Conservation (phyloP, 2,329 filamentous ascomycete species). For the Chaetothyriales sp. region DNA sequence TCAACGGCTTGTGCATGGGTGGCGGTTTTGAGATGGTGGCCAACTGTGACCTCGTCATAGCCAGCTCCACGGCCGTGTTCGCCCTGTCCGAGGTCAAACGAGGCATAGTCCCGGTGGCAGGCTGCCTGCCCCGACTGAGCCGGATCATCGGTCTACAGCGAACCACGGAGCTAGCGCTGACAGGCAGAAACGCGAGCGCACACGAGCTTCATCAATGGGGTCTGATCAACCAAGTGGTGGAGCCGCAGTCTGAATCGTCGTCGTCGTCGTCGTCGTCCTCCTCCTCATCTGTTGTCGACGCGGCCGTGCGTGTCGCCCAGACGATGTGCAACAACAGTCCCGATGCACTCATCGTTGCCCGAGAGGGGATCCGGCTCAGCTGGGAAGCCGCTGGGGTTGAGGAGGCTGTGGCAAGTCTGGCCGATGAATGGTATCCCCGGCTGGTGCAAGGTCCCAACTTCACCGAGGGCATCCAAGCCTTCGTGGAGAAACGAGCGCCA, state of each 20-base stretch:
- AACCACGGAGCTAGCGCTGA: slow-evolving; percentile 57
- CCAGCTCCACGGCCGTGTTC: slow-evolving; percentile 41
- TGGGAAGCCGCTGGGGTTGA: slow-evolving; percentile 58
- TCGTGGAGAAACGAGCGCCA: slow-evolving; percentile 59
- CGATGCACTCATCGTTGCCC: slow-evolving; percentile 57
- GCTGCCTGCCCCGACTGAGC: slow-evolving; percentile 54
- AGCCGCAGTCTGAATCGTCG: background rate
- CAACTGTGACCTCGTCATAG: slow-evolving; percentile 58
- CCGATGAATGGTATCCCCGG: slow-evolving; percentile 40
- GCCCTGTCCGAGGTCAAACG: slow-evolving; percentile 55
- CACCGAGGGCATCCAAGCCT: slow-evolving; percentile 56
- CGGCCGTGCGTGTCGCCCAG: slow-evolving; percentile 45
- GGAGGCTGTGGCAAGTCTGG: slow-evolving; percentile 42
- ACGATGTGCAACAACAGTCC: slow-evolving; percentile 53
- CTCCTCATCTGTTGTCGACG: slow-evolving; percentile 7
- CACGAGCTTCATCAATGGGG: slow-evolving; percentile 50
- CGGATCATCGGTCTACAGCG: slow-evolving; percentile 50
- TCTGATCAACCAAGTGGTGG: slow-evolving; percentile 40
- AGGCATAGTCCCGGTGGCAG: slow-evolving; percentile 55
- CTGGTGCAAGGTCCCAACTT: slow-evolving; percentile 44
- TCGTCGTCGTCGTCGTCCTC: background rate
- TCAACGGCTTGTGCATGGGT: slow-evolving; percentile 59
- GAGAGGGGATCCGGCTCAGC: slow-evolving; percentile 54
- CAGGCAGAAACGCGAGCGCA: slow-evolving; percentile 45
- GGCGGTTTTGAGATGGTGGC: slow-evolving; percentile 63